phyloP scores from a whole-genome alignment of 2,329 filamentous ascomycete species.

The Aspergillus udagawae region DNA sequence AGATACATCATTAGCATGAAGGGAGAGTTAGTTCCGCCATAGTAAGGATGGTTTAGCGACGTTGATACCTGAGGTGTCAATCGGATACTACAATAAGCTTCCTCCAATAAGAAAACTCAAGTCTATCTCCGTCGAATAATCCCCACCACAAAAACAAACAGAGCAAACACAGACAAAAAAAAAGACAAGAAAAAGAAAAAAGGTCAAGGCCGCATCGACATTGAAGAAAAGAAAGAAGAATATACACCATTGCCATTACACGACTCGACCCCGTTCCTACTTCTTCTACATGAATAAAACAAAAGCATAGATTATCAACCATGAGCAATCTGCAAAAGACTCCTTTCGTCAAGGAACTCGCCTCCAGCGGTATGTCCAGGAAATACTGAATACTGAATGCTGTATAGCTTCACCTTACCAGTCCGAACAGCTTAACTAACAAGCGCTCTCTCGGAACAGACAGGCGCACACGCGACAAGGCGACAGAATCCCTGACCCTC shows the following conservation, averaged over 20 bases:
- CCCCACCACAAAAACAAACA: conserved; percentile 7
- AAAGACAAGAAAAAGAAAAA: conserved; percentile 13
- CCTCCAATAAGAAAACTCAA: background rate
- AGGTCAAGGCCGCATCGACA: background rate
- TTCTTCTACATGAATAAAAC: background rate
- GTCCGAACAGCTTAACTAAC: conserved; percentile 7
- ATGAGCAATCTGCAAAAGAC: conserved; percentile 45
- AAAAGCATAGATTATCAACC: conserved; percentile 7
- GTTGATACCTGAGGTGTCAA: background rate
- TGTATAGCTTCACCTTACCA: background rate
- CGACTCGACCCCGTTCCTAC: background rate
- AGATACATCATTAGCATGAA: background rate
- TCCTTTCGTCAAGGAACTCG: conserved; percentile 78
- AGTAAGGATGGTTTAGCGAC: too few relatives aligned
- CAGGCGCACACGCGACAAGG: conserved; percentile 70
- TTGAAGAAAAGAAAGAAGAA: background rate
- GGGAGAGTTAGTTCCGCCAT: background rate
- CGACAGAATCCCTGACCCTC: conserved; percentile 69
- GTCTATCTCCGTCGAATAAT: background rate
- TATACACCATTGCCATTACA: conserved; percentile 2
- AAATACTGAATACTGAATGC: background rate
- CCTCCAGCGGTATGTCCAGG: conserved; percentile 64
- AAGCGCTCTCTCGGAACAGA: conserved; percentile 48
- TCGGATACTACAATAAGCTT: background rate
- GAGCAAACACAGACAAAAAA: conserved; percentile 9